Conservation (phyloP, 2,329 filamentous ascomycete genomes). For the Sphaceloma murrayae region DNA sequence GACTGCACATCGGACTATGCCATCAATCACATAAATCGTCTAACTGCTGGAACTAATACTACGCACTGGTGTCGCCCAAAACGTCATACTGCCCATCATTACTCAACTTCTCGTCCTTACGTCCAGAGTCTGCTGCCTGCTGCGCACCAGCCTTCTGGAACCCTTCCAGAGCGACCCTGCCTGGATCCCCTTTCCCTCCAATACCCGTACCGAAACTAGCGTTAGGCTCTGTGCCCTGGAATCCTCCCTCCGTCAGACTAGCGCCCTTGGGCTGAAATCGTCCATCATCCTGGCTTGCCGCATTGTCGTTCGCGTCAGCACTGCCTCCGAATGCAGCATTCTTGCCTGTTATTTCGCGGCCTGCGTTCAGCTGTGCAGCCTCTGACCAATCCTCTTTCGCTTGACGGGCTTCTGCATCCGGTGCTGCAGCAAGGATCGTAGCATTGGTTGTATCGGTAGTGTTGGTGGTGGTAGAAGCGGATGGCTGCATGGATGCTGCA, state of each 20-base stretch:
- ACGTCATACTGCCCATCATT: slow-evolving; percentile 17
- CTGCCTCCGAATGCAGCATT: slow-evolving; percentile 19
- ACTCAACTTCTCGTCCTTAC: slow-evolving; percentile 12
- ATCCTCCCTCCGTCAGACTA: slow-evolving; percentile 42
- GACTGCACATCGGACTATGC: no score
- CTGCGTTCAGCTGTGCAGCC: slow-evolving; percentile 34
- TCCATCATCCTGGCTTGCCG: slow-evolving; percentile 1
- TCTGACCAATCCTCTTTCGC: slow-evolving; percentile 33
- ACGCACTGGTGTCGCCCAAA: slow-evolving; percentile 16
- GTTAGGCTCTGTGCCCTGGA: slow-evolving; percentile 35
- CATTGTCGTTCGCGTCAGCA: slow-evolving; percentile 15
- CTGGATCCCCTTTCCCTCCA: slow-evolving; percentile 47
- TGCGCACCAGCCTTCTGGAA: slow-evolving; percentile 16
- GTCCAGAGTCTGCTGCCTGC: slow-evolving; percentile 11
- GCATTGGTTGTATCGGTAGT: slow-evolving; percentile 48
- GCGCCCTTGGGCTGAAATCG: slow-evolving; percentile 41
- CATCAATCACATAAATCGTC: no score
- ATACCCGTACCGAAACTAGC: slow-evolving; percentile 45
- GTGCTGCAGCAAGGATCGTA: slow-evolving; percentile 40
- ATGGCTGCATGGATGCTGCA: slow-evolving; percentile 41
- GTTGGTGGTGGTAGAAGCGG: slow-evolving; percentile 46
- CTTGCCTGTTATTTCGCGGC: slow-evolving; percentile 26
- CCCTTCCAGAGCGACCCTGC: slow-evolving; percentile 37
- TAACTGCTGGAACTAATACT: no score
- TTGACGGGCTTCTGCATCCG: slow-evolving; percentile 38